Percentiles rank a stretch among this genome's conserved stretches.
Evolutionary conservation across 2,329 filamentous ascomycete genomes (phyloP).

Genomic region (Alternaria metachromatica): DNA sequence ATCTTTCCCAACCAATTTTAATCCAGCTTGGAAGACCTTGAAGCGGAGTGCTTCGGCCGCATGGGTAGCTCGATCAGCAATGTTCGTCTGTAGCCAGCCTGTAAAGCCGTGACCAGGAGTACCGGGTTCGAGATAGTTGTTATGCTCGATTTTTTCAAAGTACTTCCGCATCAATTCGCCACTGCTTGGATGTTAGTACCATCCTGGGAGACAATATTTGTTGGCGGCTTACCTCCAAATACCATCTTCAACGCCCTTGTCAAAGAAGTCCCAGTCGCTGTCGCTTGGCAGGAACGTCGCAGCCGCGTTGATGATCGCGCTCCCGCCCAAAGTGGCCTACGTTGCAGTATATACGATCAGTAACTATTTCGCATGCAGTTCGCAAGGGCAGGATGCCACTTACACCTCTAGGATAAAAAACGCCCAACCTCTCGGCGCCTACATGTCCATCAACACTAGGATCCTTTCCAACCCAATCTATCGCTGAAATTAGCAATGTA

Average conservation of each 20-base stretch:
- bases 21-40: conserved; percentile 16
- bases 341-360: background rate
- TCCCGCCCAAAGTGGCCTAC: conserved; percentile 21
- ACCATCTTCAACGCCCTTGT: conserved; percentile 21
- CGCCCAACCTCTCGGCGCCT: conserved; percentile 46
- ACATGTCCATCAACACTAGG: conserved; percentile 17
- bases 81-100: conserved; percentile 27
- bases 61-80: conserved; percentile 15
- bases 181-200: background rate
- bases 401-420: conserved; percentile 25
- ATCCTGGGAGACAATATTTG: background rate
- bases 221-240: conserved; percentile 18
- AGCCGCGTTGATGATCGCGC: conserved; percentile 25
- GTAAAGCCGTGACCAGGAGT: conserved; percentile 28
- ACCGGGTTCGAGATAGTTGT: conserved; percentile 22
- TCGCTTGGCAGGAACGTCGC: conserved; percentile 23
- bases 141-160: conserved; percentile 26
- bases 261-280: conserved; percentile 29
- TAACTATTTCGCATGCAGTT: background rate
- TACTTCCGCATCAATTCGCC: conserved; percentile 22
- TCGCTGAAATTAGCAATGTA: background rate
- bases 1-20: conserved; percentile 23
- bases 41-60: conserved; percentile 6
- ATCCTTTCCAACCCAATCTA: conserved; percentile 24
- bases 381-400: background rate